Percentiles rank a stretch among this genome's conserved stretches.
These are phyloP conservation scores for Dicorynia guianensis DNA, from an alignment of 306 rosid species.

Conservation along the genomic window DNA sequence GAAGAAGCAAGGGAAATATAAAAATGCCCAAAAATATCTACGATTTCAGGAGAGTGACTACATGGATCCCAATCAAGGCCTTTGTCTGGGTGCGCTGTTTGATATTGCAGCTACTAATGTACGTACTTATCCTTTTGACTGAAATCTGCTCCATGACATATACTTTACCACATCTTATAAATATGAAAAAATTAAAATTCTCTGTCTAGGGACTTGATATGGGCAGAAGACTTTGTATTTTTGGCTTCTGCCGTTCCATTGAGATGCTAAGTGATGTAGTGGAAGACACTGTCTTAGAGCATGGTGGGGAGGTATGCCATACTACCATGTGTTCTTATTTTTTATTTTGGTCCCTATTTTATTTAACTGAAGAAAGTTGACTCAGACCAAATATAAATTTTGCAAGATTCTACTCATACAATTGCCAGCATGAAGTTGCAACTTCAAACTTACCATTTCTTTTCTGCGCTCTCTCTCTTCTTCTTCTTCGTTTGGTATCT, in stretches of 20 bases:
- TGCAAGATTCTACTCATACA: conserved; percentile 15
- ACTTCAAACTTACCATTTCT: conserved; percentile 21
- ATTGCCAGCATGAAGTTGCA: neutral
- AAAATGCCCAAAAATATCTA: conserved; percentile 61
- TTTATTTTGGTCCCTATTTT: conserved; percentile 21
- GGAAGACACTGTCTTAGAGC: conserved; percentile 91
- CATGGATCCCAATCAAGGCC: conserved; percentile 90
- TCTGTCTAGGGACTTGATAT: conserved; percentile 83
- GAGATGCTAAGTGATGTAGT: conserved; percentile 99
- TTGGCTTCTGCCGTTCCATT: conserved; percentile 93
- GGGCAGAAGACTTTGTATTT: conserved; percentile 91
- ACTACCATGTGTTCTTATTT: neutral
- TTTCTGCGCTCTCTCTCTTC: conserved; percentile 13
- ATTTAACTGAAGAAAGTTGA: conserved; percentile 7
- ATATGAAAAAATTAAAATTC: conserved; percentile 20
- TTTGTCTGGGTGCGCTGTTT: conserved; percentile 92
- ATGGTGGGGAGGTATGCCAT: conserved; percentile 91
- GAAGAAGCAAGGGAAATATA: conserved; percentile 77
- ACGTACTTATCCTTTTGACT: conserved; percentile 34
- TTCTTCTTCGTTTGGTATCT: neutral
- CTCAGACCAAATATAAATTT: conserved; percentile 16
- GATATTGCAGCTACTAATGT: conserved; percentile 98
- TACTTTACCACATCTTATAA: conserved; percentile 28
- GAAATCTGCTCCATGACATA: conserved; percentile 8
- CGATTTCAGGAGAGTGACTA: conserved; percentile 87